These are phyloP conservation scores for Lachnellula willkommii DNA, from an alignment of 2,329 filamentous ascomycete species.

Conservation along the genomic window DNA sequence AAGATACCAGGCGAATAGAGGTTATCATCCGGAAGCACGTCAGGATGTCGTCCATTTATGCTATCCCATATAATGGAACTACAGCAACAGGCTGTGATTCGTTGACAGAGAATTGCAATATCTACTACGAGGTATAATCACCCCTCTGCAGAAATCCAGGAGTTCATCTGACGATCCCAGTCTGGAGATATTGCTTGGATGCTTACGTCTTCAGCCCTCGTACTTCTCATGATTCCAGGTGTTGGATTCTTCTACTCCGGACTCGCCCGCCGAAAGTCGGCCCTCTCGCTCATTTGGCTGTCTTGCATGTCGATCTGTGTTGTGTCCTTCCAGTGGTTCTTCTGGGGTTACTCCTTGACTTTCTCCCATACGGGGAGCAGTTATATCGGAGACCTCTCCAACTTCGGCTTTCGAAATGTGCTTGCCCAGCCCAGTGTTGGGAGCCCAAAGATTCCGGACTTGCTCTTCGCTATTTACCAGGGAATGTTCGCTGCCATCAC, in stretches of 20 bases:
- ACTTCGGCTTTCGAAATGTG: slow-evolving; percentile 67
- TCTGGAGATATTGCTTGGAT: slow-evolving; percentile 82
- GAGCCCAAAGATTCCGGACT: slow-evolving; percentile 67
- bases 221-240: slow-evolving; percentile 88
- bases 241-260: slow-evolving; percentile 95
- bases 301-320: slow-evolving; percentile 81
- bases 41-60: neutral
- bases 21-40: neutral
- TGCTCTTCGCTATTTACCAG: slow-evolving; percentile 81
- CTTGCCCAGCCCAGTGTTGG: slow-evolving; percentile 71
- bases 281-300: slow-evolving; percentile 84
- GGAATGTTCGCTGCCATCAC: slow-evolving; percentile 85
- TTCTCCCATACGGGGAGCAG: slow-evolving; percentile 51
- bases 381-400: slow-evolving; percentile 9
- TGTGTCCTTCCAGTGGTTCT: slow-evolving; percentile 86
- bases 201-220: slow-evolving; percentile 73
- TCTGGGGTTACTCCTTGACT: slow-evolving; percentile 33
- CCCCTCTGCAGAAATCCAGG: neutral
- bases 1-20: neutral
- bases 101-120: slow-evolving; percentile 64
- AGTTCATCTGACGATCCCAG: slow-evolving; percentile 54
- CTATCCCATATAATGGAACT: slow-evolving; percentile 49
- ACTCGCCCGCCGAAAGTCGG: slow-evolving; percentile 81
- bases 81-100: slow-evolving; percentile 55
- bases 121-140: slow-evolving; percentile 67